A percentile compares a stretch with the other conserved stretches of the same genome.
These are phyloP conservation scores for Pontederia crassipes DNA, from an alignment of 176 grass and related monocot genomes.

Conservation along the genomic window DNA sequence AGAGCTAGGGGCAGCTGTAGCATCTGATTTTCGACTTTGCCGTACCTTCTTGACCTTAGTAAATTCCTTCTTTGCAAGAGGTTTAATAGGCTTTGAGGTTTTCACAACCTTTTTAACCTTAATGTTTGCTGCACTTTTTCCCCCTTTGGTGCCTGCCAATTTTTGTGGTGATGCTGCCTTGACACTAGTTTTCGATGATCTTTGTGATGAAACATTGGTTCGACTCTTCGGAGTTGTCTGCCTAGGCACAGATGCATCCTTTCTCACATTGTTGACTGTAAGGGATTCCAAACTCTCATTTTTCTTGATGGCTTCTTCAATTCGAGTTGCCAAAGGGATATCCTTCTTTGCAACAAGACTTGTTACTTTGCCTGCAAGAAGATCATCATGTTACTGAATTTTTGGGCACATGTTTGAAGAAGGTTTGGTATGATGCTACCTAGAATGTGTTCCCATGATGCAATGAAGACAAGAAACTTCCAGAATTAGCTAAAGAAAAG, in stretches of 20 bases:
- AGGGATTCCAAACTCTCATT: conserved; percentile 94
- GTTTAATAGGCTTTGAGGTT: conserved; percentile 26
- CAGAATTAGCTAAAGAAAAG: too few relatives aligned
- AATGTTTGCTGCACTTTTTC: conserved; percentile 1
- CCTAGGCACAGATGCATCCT: conserved; percentile 16
- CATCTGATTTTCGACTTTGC: conserved; percentile 29
- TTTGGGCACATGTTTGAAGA: not conserved
- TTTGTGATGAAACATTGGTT: conserved; percentile 37
- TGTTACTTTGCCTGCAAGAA: conserved; percentile 74
- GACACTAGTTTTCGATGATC: conserved; percentile 35
- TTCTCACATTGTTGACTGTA: conserved; percentile 44
- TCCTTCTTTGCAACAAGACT: conserved; percentile 93
- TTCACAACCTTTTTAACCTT: conserved; percentile 1
- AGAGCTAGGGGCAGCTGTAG: conserved; percentile 17
- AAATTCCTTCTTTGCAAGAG: conserved; percentile 19
- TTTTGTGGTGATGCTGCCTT: conserved; percentile 29
- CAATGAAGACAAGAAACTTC: too few relatives aligned
- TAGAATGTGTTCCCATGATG: too few relatives aligned
- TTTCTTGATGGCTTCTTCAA: conserved; percentile 90
- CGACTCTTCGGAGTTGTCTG: conserved; percentile 38
- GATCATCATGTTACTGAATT: not conserved
- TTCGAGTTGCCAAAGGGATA: conserved; percentile 54
- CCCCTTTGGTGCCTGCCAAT: conserved; percentile 14
- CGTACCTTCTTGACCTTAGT: conserved; percentile 27
- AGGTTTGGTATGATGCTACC: too few relatives aligned